Percentiles rank a stretch among this genome's conserved stretches.
Evolutionary conservation across 2,329 filamentous ascomycete species (phyloP).

Genomic region (Exophiala dermatitidis): DNA sequence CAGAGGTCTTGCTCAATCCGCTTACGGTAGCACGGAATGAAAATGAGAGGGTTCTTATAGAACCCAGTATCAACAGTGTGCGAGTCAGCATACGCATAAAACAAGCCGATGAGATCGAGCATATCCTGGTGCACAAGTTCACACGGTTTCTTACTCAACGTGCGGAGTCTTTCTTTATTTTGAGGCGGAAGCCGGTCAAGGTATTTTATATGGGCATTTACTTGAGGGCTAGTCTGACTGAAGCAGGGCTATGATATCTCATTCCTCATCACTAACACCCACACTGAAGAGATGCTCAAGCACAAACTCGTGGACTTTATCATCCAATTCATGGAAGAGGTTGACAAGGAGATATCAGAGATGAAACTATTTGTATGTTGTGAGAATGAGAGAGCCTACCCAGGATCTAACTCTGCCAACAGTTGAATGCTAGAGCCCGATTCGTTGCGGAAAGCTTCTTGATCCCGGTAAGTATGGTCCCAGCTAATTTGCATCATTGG

Average conservation of each 20-base stretch:
- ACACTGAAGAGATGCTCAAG: conserved; percentile 97
- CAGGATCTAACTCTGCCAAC: conserved; percentile 31
- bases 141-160: conserved; percentile 92
- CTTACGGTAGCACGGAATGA: conserved; percentile 89
- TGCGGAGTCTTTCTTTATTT: conserved; percentile 93
- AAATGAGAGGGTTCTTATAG: conserved; percentile 92
- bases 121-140: conserved; percentile 97
- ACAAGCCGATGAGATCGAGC: conserved; percentile 97
- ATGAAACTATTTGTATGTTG: conserved; percentile 90
- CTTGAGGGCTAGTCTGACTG: background rate
- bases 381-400: background rate
- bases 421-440: conserved; percentile 93
- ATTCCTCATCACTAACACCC: conserved; percentile 97
- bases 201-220: conserved; percentile 41
- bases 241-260: conserved; percentile 93
- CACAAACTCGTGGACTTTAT: conserved; percentile 99
- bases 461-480: conserved; percentile 63
- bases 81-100: conserved; percentile 98
- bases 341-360: conserved; percentile 99
- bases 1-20: conserved; percentile 87
- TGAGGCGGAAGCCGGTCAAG: conserved; percentile 91
- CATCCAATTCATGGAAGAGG: conserved; percentile 99
- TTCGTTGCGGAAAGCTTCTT: conserved; percentile 98
- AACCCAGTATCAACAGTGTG: conserved; percentile 94
- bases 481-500: background rate